Base-by-base conservation (phyloP, 192 early-diverging fungal species). In the Podochytrium sp. region DNA sequence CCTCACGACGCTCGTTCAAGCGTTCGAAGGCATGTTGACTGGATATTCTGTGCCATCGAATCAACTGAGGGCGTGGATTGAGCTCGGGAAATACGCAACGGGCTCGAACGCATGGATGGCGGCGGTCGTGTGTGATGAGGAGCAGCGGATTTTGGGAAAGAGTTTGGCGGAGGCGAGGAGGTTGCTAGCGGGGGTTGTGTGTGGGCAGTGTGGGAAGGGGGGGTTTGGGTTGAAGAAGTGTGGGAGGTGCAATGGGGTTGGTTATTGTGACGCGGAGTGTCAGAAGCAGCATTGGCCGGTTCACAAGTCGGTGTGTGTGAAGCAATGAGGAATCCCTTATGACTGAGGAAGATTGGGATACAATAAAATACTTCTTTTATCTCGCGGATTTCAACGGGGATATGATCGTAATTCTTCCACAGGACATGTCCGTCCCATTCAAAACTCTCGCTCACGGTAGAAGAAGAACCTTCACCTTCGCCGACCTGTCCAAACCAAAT, bases 111-210 rank as follows among this genome's bases (percentile, higher is more conserved):
- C 47, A 3, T 83, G 79, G 79, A 64, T 60, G 52, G 71, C 73
- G 40, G 81, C 80, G 10, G 34, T 47, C 18, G 81, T 82, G 32
- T 47, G 39, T 25, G n/a, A 84, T 29, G 78, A 42, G 18, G 81
- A 82, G 27, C 82, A 83, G 29, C 38, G 2, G 23, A 80, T 82
- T 38, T 55, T 79, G 39, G 25, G 6, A 70, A 29, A 20, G 32
- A 27, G 68, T 18, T 61, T 82, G 59, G 23, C 16, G 32, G 29
- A 33, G 58, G 52, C 42, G 34, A 34, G 77, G 38, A 33, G 16
- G 12, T 10, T 51, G n/a, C 27, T 69, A 30, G 18, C n/a, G 29
- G 30, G 30, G 34, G 37, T 55, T 55, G 66, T 34, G 20, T n/a
- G 18, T n/a, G 20, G 66, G 18, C 25, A 39, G 7, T 69, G 66